Percentiles rank a stretch among this genome's conserved stretches.
phyloP scores from a whole-genome alignment of 768 basidiomycete species.

The Suillus paluster region DNA sequence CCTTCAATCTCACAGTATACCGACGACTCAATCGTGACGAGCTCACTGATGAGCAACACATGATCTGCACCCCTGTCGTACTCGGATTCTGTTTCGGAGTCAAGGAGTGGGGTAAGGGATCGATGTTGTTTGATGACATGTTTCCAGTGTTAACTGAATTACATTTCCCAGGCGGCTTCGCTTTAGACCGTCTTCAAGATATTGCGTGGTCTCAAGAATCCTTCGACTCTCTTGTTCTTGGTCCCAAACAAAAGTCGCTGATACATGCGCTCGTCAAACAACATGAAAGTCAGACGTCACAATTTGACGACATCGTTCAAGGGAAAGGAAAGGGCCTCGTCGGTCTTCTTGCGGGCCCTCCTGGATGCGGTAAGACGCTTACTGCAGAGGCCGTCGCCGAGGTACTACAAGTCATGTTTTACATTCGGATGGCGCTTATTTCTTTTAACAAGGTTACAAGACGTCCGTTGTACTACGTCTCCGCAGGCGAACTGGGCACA shows the following conservation, averaged over 20 bases:
- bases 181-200: neutral
- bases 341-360: conserved; percentile 31
- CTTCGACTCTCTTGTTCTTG: neutral
- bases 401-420: conserved; percentile 39
- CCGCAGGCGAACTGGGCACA: neutral
- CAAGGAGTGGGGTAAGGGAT: neutral
- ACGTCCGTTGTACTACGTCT: neutral
- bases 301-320: neutral
- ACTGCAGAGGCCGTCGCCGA: conserved; percentile 64
- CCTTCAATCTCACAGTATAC: neutral
- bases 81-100: neutral
- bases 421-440: neutral
- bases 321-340: conserved; percentile 11
- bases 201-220: neutral
- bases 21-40: neutral
- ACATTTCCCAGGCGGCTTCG: neutral
- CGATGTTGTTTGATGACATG: neutral
- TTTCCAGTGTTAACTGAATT: neutral
- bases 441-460: neutral
- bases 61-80: neutral
- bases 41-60: conserved; percentile 1
- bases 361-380: conserved; percentile 52
- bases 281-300: neutral
- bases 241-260: neutral
- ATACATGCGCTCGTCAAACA: neutral